Conservation (phyloP, 768 basidiomycete genomes). For the Jaapia argillacea region DNA sequence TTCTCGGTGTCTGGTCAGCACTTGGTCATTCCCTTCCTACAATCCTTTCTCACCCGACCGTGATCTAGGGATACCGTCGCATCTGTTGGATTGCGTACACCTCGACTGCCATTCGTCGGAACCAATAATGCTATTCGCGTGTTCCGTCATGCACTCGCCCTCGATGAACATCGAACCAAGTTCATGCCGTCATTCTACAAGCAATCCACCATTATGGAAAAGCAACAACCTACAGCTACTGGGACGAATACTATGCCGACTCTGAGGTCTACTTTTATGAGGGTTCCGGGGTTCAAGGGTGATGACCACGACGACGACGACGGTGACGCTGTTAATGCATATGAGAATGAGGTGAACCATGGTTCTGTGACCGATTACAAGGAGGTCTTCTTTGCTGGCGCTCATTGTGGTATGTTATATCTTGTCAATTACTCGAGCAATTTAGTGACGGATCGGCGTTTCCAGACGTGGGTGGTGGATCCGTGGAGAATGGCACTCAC, state of each 20-base stretch:
- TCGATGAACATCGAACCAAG: conserved; percentile 22
- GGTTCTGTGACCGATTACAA: conserved; percentile 14
- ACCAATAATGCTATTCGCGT: conserved; percentile 32
- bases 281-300: not conserved
- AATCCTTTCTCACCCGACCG: not conserved
- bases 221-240: not conserved
- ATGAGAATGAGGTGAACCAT: conserved; percentile 2
- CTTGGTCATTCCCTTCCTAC: not conserved
- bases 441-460: not conserved
- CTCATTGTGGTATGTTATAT: conserved; percentile 17
- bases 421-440: not conserved
- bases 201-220: not conserved
- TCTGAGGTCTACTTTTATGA: not conserved
- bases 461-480: conserved; percentile 48
- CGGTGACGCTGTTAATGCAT: conserved; percentile 3
- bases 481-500: conserved; percentile 29
- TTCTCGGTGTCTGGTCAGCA: conserved; percentile 15
- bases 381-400: conserved; percentile 27
- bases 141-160: conserved; percentile 23
- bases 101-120: conserved; percentile 35
- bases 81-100: conserved; percentile 38
- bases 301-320: not conserved
- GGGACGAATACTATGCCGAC: not conserved
- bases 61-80: conserved; percentile 52
- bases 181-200: conserved; percentile 18